Evolutionary conservation across 2,329 filamentous ascomycete genomes (phyloP).

Genomic region (Pyrenochaeta sp.): DNA sequence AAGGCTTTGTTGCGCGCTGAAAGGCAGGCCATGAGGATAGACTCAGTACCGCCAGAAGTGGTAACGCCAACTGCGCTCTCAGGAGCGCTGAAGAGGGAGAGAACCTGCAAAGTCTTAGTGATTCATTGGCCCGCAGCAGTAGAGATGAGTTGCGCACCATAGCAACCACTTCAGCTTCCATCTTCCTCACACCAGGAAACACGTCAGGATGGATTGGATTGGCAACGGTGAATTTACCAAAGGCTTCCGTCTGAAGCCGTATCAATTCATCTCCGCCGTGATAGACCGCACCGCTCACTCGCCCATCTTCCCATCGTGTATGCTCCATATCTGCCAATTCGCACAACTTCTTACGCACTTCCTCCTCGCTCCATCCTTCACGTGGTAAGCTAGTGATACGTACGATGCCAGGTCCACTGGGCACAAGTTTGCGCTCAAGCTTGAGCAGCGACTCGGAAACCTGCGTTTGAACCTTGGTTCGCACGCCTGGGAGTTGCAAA

Average conservation of each 20-base stretch:
- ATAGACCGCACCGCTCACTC: conserved; percentile 94
- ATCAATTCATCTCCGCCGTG: conserved; percentile 87
- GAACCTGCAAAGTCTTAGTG: conserved; percentile 53
- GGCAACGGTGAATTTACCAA: conserved; percentile 90
- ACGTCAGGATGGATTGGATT: conserved; percentile 99
- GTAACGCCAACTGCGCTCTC: conserved; percentile 85
- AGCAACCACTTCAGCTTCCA: conserved; percentile 97
- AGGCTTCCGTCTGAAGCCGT: conserved; percentile 89
- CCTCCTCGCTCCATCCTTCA: conserved; percentile 82
- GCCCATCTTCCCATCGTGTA: conserved; percentile 95
- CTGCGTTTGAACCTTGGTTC: conserved; percentile 84
- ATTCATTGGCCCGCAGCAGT: neutral
- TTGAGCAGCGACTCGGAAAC: conserved; percentile 81
- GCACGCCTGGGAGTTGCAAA: conserved; percentile 85
- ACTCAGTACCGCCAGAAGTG: conserved; percentile 93
- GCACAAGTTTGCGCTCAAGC: conserved; percentile 83
- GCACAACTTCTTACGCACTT: conserved; percentile 80
- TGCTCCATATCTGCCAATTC: conserved; percentile 87
- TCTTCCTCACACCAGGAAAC: conserved; percentile 96
- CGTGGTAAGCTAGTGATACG: conserved; percentile 81
- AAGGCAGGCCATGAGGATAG: conserved; percentile 94
- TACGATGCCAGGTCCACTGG: conserved; percentile 72
- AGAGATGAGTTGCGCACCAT: conserved; percentile 71
- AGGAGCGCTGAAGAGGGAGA: conserved; percentile 88
- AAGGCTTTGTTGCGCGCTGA: conserved; percentile 90